Base-by-base conservation (phyloP, 805 yeast species). In the Yarrowia sp. region DNA sequence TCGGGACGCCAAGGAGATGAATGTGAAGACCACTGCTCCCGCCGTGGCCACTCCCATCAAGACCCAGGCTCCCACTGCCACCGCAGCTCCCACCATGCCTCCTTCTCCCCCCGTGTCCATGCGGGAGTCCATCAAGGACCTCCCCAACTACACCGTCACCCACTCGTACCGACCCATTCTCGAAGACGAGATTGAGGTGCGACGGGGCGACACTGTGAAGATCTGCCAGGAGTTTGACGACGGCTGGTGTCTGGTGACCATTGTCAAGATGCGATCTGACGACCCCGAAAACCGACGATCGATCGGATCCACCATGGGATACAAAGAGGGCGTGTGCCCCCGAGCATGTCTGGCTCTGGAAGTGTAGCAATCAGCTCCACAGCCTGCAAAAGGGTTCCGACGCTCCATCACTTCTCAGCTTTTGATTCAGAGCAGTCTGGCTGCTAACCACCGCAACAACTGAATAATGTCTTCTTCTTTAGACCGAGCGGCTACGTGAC, bases 231-330 rank as follows among this genome's bases (percentile, higher is more conserved):
- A 86, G 74, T 91, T 97, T 12, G 93, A 89, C 64, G 98, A 93
- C 77, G 97, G 94, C 69, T 93, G 98, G 98, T 93, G 98, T 94
- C 88, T 89, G 53, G 97, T 77, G 45, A 61, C 67, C 67, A 56
- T 72, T 14, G 55, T 66, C 26, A 55, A 55, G 56, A 63, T 46
- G 67, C 55, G 67, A 63, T 45, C 65, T 3, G 56, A 63, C 32
- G 56, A 63, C 40, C 67, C 67, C 22, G 55, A 63, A n/a, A 49
- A 63, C 56, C 46, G 56, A 38, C 56, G 67, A 41, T 48, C 67
- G 10, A 46, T 59, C 15, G 66, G 66, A n/a, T 59, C 52, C 16
- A 45, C 66, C 19, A 59, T 45, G 53, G 66, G 66, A 36, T 59
- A 45, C 53, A 46, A 46, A 43, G 53, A 45, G 35, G 66, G 66